phyloP scores from a whole-genome alignment of 2,329 filamentous ascomycete species.

The Cladophialophora chaetospira region DNA sequence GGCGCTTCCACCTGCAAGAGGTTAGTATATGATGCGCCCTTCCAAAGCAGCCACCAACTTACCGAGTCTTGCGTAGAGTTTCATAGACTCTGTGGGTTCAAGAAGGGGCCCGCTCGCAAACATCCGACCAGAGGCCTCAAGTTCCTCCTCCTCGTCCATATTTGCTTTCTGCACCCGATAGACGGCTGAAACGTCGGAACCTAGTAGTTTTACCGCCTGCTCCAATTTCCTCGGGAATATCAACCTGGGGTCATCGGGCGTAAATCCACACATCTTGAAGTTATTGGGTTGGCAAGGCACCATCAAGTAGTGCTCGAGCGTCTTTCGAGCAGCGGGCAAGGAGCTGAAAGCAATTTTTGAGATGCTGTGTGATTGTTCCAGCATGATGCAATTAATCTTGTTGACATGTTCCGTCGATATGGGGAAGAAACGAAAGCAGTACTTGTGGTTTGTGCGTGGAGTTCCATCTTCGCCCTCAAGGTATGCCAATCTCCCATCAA shows the following conservation, averaged over 20 bases:
- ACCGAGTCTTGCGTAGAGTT: not conserved
- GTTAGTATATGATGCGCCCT: not conserved
- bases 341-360: not conserved
- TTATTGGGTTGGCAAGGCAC: not conserved
- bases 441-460: not conserved
- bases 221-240: not conserved
- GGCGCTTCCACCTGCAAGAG: not conserved
- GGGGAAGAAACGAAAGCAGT: conserved; percentile 2
- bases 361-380: not conserved
- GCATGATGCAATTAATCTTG: conserved; percentile 1
- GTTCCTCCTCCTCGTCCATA: not conserved
- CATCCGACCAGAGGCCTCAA: not conserved
- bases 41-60: not conserved
- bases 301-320: not conserved
- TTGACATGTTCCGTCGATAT: not conserved
- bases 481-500: not conserved
- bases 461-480: not conserved
- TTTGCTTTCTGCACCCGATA: not conserved
- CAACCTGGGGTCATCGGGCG: not conserved
- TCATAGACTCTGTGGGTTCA: not conserved
- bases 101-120: not conserved
- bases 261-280: not conserved
- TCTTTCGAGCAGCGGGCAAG: not conserved
- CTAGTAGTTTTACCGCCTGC: not conserved
- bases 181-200: not conserved